Evolutionary conservation across 768 basidiomycete species (phyloP).

Genomic region (Coprinellus aureogranulatus): DNA sequence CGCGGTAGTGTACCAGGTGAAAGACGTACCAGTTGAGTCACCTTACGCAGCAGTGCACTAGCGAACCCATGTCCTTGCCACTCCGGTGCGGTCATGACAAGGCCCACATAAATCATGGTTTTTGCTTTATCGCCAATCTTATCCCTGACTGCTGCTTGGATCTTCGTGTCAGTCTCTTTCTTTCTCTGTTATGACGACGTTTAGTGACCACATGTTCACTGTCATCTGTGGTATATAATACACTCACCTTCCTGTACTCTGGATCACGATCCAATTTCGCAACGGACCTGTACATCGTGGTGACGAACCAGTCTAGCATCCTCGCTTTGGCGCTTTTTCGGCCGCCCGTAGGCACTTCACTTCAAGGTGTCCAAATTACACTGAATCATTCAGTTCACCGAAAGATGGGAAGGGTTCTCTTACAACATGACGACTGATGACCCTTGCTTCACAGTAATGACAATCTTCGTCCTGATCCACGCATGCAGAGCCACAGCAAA

Average conservation of each 20-base stretch:
- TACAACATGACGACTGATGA: conserved; percentile 17
- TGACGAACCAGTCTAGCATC: too few relatives aligned
- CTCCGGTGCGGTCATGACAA: conserved; percentile 19
- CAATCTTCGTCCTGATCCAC: conserved; percentile 10
- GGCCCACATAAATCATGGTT: conserved; percentile 19
- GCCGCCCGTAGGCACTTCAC: neutral
- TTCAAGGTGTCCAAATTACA: neutral
- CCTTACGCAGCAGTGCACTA: conserved; percentile 19
- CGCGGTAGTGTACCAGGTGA: too few relatives aligned
- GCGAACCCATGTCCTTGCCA: conserved; percentile 23
- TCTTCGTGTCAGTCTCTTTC: conserved; percentile 15
- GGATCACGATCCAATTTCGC: too few relatives aligned
- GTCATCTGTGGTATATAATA: too few relatives aligned
- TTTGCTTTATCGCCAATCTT: conserved; percentile 18
- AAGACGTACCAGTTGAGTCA: conserved; percentile 20
- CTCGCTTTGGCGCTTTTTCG: too few relatives aligned
- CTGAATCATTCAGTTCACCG: neutral
- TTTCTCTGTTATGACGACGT: too few relatives aligned
- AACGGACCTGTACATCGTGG: too few relatives aligned
- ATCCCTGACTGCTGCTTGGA: conserved; percentile 8
- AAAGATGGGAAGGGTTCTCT: neutral
- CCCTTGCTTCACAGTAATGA: conserved; percentile 17
- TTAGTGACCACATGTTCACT: too few relatives aligned
- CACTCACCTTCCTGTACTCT: neutral
- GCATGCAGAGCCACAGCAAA: neutral